phyloP scores from a whole-genome alignment of 2,329 filamentous ascomycete species.

The Trichophyton rubrum region DNA sequence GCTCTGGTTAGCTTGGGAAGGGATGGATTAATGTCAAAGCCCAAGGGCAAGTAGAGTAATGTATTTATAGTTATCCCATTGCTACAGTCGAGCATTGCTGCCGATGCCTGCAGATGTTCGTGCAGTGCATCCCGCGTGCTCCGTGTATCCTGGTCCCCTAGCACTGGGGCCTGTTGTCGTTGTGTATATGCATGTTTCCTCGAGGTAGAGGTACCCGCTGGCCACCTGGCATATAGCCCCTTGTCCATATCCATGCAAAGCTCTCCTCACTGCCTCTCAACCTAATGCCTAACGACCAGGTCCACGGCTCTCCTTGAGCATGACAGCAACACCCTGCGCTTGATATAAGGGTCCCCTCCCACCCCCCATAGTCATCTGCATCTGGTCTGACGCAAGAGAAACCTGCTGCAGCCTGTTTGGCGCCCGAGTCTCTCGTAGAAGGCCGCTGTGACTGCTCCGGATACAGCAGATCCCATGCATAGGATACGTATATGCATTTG shows the following conservation, averaged over 20 bases:
- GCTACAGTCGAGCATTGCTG: slow-evolving; percentile 32
- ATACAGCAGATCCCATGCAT: slow-evolving; percentile 37
- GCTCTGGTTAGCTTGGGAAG: not conserved
- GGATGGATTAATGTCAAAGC: slow-evolving; percentile 26
- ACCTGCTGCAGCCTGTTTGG: slow-evolving; percentile 38
- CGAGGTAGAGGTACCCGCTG: slow-evolving; percentile 43
- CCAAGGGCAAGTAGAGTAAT: not conserved
- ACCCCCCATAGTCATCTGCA: slow-evolving; percentile 41
- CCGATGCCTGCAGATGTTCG: slow-evolving; percentile 33
- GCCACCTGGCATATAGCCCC: slow-evolving; percentile 35
- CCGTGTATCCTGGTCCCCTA: slow-evolving; percentile 43
- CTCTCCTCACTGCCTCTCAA: slow-evolving; percentile 15
- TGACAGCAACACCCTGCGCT: slow-evolving; percentile 34
- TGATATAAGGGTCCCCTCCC: slow-evolving; percentile 38
- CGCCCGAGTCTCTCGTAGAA: slow-evolving; percentile 36
- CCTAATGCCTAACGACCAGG: slow-evolving; percentile 34
- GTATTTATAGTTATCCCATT: not conserved
- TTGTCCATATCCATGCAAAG: no score
- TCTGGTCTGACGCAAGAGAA: slow-evolving; percentile 37
- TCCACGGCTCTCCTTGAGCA: slow-evolving; percentile 35
- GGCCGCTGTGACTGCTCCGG: slow-evolving; percentile 35
- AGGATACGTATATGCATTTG: slow-evolving; percentile 24
- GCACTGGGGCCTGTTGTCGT: slow-evolving; percentile 21
- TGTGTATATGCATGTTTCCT: slow-evolving; percentile 38
- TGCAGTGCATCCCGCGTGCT: slow-evolving; percentile 41